Evolutionary conservation across 129 eudicot species (phyloP).

Genomic region (Lactuca saligna): DNA sequence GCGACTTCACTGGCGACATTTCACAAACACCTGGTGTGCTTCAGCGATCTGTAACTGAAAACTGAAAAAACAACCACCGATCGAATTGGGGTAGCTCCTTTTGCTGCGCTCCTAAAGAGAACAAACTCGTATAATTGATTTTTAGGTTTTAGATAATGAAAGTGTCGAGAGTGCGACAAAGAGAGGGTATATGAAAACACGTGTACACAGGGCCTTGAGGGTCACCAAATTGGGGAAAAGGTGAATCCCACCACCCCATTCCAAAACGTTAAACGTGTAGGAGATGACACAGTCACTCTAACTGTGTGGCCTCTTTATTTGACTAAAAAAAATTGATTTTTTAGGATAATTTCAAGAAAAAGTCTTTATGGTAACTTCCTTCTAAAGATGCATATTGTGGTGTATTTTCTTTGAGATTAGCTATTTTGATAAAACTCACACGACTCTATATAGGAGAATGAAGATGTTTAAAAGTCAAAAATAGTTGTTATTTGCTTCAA

Average conservation of each 20-base stretch:
- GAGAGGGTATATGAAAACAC: neutral
- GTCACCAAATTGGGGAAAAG: slow-evolving; percentile 25
- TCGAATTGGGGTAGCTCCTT: neutral
- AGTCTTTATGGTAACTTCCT: neutral
- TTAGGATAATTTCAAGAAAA: slow-evolving; percentile 8
- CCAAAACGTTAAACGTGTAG: slow-evolving; percentile 25
- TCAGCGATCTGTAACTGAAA: slow-evolving; percentile 22
- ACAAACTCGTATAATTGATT: slow-evolving; percentile 1
- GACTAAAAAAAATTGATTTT: slow-evolving; percentile 2
- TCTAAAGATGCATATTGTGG: neutral
- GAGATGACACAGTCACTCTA: slow-evolving; percentile 34
- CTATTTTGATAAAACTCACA: neutral
- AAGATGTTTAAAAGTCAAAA: neutral
- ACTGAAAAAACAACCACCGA: slow-evolving; percentile 5
- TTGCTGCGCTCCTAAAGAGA: neutral
- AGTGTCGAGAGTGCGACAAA: neutral
- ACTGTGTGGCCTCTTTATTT: slow-evolving; percentile 26
- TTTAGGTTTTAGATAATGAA: slow-evolving; percentile 3
- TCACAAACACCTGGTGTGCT: slow-evolving; percentile 25
- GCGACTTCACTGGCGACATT: slow-evolving; percentile 44
- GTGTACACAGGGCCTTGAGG: slow-evolving; percentile 2
- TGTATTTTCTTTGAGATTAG: neutral
- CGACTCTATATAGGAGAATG: neutral
- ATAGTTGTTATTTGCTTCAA: neutral
- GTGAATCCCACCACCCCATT: slow-evolving; percentile 18